These are phyloP conservation scores for Myxozyma neglecta DNA, from an alignment of 805 yeast genomes.

Conservation along the genomic window DNA sequence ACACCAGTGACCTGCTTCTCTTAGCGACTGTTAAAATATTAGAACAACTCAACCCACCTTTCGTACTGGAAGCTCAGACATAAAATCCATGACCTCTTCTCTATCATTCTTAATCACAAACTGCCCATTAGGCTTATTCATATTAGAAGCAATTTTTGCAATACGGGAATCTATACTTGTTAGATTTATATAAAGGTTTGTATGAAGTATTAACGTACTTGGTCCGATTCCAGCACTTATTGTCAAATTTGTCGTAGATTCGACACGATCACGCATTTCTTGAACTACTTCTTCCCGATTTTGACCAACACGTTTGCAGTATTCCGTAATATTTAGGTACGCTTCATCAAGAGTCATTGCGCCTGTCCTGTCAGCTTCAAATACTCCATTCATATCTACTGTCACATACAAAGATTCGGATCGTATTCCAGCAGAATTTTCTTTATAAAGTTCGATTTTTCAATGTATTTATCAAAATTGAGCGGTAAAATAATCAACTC, in stretches of 20 bases:
- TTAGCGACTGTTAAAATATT: not conserved
- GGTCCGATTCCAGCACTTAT: conserved; percentile 78
- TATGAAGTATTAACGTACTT: conserved; percentile 44
- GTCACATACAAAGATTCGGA: conserved; percentile 44
- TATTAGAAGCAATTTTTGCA: conserved; percentile 36
- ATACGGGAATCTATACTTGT: conserved; percentile 26
- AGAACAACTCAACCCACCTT: conserved; percentile 12
- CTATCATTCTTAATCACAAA: conserved; percentile 18
- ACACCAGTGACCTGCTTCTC: conserved; percentile 29
- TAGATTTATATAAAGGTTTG: not conserved
- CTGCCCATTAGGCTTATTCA: conserved; percentile 36
- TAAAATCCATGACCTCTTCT: conserved; percentile 30
- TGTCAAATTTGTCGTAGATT: conserved; percentile 53
- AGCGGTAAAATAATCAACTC: conserved; percentile 62
- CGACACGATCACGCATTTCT: conserved; percentile 47
- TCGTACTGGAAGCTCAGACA: conserved; percentile 30
- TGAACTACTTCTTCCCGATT: conserved; percentile 37
- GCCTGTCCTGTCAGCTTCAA: conserved; percentile 21
- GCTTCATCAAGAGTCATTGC: conserved; percentile 65
- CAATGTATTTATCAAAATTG: conserved; percentile 72
- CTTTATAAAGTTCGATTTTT: conserved; percentile 63
- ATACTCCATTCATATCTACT: not conserved
- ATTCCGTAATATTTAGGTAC: conserved; percentile 32
- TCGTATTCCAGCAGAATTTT: conserved; percentile 51
- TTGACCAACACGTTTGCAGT: conserved; percentile 32